A percentile compares a stretch with the other conserved stretches of the same genome.
These are phyloP conservation scores for Monosporascus cannonballus DNA, from an alignment of 2,329 filamentous ascomycete species.

Conservation along the genomic window DNA sequence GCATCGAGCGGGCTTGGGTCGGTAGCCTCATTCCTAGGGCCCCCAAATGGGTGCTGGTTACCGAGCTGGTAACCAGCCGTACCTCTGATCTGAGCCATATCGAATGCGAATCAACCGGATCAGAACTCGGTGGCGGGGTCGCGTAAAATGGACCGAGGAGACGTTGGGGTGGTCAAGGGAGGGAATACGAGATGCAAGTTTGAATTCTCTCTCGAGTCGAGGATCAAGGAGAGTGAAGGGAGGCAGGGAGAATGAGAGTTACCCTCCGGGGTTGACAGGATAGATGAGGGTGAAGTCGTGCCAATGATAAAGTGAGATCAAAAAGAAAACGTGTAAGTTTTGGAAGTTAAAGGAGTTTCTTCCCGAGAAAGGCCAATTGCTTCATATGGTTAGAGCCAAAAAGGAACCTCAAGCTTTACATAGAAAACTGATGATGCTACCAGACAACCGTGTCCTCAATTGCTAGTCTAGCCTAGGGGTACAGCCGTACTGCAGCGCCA, in stretches of 20 bases:
- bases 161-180: not conserved
- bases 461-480: not conserved
- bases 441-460: constrained; percentile 30
- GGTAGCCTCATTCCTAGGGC: constrained; percentile 52
- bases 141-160: not conserved
- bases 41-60: constrained; percentile 65
- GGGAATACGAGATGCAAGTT: no score
- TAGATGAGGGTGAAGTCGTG: not conserved
- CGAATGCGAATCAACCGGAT: constrained; percentile 1
- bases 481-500: no score
- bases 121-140: not conserved
- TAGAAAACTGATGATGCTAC: constrained; percentile 14
- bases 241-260: no score
- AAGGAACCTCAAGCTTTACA: not conserved
- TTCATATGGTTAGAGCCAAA: not conserved
- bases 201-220: no score
- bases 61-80: constrained; percentile 80
- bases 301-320: not conserved
- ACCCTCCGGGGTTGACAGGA: no score
- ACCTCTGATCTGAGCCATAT: constrained; percentile 49
- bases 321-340: constrained; percentile 1
- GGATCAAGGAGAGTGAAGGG: no score
- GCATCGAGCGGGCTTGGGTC: constrained; percentile 78
- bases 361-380: constrained; percentile 1
- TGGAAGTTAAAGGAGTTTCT: constrained; percentile 1